Percentiles rank a stretch among this genome's conserved stretches.
phyloP scores from a whole-genome alignment of 208 protist species.

The Trypanosoma theileri region DNA sequence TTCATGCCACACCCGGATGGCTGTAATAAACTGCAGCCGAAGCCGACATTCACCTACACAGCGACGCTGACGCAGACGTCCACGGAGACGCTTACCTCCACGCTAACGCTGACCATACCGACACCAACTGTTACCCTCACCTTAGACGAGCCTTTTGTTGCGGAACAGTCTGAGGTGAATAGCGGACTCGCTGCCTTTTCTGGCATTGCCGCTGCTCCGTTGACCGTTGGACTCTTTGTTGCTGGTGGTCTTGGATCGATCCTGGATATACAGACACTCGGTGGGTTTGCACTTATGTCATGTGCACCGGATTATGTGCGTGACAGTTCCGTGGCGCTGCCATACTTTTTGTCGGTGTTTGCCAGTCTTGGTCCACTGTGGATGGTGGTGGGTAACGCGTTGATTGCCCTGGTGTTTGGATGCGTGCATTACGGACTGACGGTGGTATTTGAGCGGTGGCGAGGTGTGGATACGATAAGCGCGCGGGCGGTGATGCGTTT shows the following conservation, averaged over 20 bases:
- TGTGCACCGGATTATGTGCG: conserved; percentile 5
- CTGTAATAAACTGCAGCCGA: neutral
- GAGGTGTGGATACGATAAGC: conserved; percentile 5
- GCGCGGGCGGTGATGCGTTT: conserved; percentile 16
- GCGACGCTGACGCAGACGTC: neutral
- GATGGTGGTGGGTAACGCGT: conserved; percentile 12
- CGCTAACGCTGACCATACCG: neutral
- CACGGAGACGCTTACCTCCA: neutral
- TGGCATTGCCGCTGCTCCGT: conserved; percentile 1
- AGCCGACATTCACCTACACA: neutral
- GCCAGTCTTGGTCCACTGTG: conserved; percentile 1
- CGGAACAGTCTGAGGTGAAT: neutral
- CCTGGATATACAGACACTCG: conserved; percentile 1
- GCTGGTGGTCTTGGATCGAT: conserved; percentile 2
- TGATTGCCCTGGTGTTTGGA: conserved; percentile 8
- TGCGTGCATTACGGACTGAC: conserved; percentile 16
- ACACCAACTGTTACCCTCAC: neutral
- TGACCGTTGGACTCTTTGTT: conserved; percentile 3
- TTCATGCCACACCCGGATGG: conserved; percentile 8
- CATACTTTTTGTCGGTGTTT: conserved; percentile 18
- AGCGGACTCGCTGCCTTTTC: neutral
- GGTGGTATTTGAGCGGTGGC: conserved; percentile 10
- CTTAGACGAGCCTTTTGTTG: neutral
- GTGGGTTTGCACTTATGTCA: conserved; percentile 3
- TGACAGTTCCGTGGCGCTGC: conserved; percentile 3